Conservation (phyloP, 176 grass and related monocot species). For the Ensete ventricosum region DNA sequence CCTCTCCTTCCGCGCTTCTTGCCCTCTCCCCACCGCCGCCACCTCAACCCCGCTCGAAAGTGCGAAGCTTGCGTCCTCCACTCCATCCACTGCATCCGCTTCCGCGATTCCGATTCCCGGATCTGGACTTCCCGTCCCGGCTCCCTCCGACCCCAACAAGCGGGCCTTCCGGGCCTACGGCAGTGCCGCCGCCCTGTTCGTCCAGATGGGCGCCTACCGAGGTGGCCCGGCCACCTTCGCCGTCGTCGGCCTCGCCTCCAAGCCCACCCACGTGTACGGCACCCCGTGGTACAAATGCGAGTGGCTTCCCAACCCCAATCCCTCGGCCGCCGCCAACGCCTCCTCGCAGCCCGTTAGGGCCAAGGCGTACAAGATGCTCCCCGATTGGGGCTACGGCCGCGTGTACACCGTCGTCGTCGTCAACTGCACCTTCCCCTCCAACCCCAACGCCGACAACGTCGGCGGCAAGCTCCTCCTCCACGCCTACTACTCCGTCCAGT, state of each 20-base stretch:
- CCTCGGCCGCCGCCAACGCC: not conserved
- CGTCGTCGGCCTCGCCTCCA: conserved; percentile 64
- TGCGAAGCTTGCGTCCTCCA: not conserved
- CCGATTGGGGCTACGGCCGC: conserved; percentile 98
- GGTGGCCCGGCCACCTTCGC: conserved; percentile 80
- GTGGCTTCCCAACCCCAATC: conserved; percentile 40
- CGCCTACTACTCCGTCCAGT: conserved; percentile 52
- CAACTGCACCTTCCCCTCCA: conserved; percentile 72
- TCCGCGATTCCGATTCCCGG: too few species aligned
- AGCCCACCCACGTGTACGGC: conserved; percentile 75
- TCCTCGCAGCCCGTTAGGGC: conserved; percentile 23
- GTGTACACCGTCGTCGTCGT: conserved; percentile 90
- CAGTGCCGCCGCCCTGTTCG: conserved; percentile 76
- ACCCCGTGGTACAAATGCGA: conserved; percentile 76
- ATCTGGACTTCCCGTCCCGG: too few species aligned
- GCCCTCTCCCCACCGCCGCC: conserved; percentile 14
- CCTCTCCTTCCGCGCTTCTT: conserved; percentile 30
- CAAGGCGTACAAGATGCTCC: conserved; percentile 78
- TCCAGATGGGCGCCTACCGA: conserved; percentile 81
- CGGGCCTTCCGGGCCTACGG: conserved; percentile 63
- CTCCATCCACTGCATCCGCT: not conserved
- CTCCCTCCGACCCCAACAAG: conserved; percentile 25
- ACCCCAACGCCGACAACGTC: conserved; percentile 57
- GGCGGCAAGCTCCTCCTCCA: conserved; percentile 58
- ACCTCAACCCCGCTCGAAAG: conserved; percentile 4